Evolutionary conservation across 2,329 filamentous ascomycete genomes (phyloP).

Genomic region (Aureobasidium zeae): DNA sequence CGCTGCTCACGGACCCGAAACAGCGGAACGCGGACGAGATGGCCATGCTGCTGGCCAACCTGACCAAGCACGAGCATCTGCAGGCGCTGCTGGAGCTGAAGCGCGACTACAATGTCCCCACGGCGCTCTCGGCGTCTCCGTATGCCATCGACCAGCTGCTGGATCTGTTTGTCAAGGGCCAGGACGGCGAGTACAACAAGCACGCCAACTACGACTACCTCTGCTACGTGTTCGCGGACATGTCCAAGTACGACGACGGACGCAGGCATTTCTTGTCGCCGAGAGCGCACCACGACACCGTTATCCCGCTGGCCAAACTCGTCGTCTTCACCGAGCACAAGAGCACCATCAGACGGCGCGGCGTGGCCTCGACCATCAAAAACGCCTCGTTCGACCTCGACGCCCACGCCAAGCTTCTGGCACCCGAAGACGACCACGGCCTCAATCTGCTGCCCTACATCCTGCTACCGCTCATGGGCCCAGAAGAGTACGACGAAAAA

Average conservation of each 20-base stretch:
- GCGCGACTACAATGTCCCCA: constrained; percentile 57
- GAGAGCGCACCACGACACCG: constrained; percentile 61
- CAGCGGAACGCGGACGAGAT: constrained; percentile 78
- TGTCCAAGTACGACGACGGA: constrained; percentile 65
- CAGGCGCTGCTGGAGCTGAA: constrained; percentile 60
- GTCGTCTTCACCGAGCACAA: constrained; percentile 89
- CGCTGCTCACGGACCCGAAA: constrained; percentile 59
- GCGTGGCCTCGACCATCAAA: constrained; percentile 94
- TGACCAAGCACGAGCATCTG: constrained; percentile 69
- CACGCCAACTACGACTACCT: constrained; percentile 85
- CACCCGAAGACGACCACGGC: constrained; percentile 46
- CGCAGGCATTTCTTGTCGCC: constrained; percentile 44
- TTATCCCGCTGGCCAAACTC: constrained; percentile 86
- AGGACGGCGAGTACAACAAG: constrained; percentile 73
- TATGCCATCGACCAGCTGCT: constrained; percentile 81
- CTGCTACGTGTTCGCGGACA: constrained; percentile 85
- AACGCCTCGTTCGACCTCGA: constrained; percentile 79
- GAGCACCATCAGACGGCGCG: constrained; percentile 72
- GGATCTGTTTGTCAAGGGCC: constrained; percentile 91
- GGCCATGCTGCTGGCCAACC: constrained; percentile 87
- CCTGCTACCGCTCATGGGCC: constrained; percentile 76
- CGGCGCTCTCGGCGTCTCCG: constrained; percentile 61
- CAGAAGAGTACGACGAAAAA: constrained; percentile 79
- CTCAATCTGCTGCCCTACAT: constrained; percentile 83
- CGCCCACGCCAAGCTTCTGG: constrained; percentile 49